Evolutionary conservation across 1,284 basidiomycete species (phyloP), one percentile per base, ranked within the genome.

Genomic region (Sphagnurus paluster): DNA sequence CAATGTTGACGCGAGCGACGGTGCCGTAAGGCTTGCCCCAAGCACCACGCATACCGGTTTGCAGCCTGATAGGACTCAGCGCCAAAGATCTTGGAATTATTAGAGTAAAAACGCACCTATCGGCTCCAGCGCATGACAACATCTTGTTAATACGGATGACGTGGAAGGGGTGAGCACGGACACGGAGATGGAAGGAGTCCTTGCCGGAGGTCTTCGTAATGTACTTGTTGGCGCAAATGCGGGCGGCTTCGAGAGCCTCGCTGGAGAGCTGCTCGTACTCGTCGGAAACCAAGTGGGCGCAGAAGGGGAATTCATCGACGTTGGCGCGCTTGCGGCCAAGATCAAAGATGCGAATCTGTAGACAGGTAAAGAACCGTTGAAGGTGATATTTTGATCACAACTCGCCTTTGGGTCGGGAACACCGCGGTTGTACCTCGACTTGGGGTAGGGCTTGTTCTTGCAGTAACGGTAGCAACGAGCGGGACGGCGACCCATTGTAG

Each of bases 141-240:
- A 98, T 98, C 87, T 99, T 99, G 91, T 99, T 98, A 88, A 98
- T 98, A 60, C 96, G 91, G 74, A 99, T 76, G 60, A 98, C 93
- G 72, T 98, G 96, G 93, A 90, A 98, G 52, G 96, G 96, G 78
- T 99, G 96, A 48, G 93, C 93, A 56, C 95, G 90, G 60, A 99
- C 93, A 63, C 96, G 86, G 69, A 98, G 71, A 74, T 99, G 96
- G 94, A 99, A 98, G 16, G 95, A 92, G 66, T 99, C 96, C 79
- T 98, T 98, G 67, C 96, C 96, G 42, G 91, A 86, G 19, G 90
- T 94, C 86, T 98, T 98, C 66, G 93, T 96, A 59, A 98, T 89
- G 74, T 98, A 98, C 78, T 98, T 98, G 91, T 98, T 98, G 72
- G 93, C 93, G 67, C 95, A 98, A 62, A 99, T 99, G 76, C 95